Percentiles rank a stretch among this genome's conserved stretches.
Evolutionary conservation across 1,284 basidiomycete genomes (phyloP).

Genomic region (Microstroma glucosiphilum): DNA sequence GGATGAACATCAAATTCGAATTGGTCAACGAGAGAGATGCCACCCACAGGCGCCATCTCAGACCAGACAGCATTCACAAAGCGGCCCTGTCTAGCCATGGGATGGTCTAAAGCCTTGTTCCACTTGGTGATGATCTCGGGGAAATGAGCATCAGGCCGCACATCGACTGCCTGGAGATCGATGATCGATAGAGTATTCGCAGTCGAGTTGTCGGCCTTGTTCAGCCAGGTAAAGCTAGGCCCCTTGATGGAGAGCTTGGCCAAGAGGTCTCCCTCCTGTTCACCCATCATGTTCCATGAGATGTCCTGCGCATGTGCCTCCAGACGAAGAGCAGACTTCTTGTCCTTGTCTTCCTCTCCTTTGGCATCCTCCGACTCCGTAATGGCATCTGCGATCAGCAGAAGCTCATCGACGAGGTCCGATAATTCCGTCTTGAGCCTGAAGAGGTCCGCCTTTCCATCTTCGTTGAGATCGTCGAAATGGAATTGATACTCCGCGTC

Average conservation of each 20-base stretch:
- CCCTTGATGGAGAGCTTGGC: slow-evolving; percentile 78
- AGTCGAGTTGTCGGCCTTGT: slow-evolving; percentile 79
- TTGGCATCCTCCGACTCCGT: slow-evolving; percentile 55
- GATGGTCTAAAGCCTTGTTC: slow-evolving; percentile 23
- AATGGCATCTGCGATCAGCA: slow-evolving; percentile 82
- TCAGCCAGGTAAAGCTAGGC: slow-evolving; percentile 76
- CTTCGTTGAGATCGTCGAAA: slow-evolving; percentile 54
- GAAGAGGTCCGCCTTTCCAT: slow-evolving; percentile 60
- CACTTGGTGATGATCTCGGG: slow-evolving; percentile 77
- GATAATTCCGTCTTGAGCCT: slow-evolving; percentile 67
- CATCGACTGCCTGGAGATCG: slow-evolving; percentile 77
- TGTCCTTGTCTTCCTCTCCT: slow-evolving; percentile 59
- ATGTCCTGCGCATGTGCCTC: slow-evolving; percentile 79
- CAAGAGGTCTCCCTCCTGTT: slow-evolving; percentile 63
- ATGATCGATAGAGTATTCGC: slow-evolving; percentile 71
- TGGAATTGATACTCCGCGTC: slow-evolving; percentile 42
- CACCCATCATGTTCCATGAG: slow-evolving; percentile 87
- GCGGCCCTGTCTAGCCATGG: slow-evolving; percentile 37
- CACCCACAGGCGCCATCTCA: slow-evolving; percentile 66
- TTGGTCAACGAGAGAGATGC: slow-evolving; percentile 80
- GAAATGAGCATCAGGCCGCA: slow-evolving; percentile 74
- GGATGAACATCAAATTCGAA: slow-evolving; percentile 81
- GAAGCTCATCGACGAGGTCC: slow-evolving; percentile 71
- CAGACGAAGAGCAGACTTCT: slow-evolving; percentile 70
- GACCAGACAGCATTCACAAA: slow-evolving; percentile 43